Conservation (phyloP, 108 stramenopile genomes). For the Fragilaria crotonensis region DNA sequence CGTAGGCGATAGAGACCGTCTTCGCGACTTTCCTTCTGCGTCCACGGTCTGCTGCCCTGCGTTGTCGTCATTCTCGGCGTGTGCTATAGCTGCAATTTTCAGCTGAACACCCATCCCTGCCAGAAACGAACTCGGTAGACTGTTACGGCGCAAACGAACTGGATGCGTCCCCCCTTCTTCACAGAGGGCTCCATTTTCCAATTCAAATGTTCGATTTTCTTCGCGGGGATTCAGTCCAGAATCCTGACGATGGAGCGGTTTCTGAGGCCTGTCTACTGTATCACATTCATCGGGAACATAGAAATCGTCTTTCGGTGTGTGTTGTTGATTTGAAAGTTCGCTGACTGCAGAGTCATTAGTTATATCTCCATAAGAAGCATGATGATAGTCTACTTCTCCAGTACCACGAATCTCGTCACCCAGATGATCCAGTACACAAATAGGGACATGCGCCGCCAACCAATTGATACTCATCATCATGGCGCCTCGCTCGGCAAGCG, state of each 20-base stretch:
- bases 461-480: conserved; percentile 43
- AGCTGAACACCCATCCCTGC: background rate
- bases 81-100: background rate
- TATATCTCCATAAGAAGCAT: background rate
- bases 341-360: background rate
- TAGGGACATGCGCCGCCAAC: conserved; percentile 52
- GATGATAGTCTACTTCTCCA: no score
- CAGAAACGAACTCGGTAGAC: background rate
- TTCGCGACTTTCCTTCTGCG: background rate
- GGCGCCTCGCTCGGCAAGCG: conserved; percentile 26
- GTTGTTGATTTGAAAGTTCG: background rate
- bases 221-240: background rate
- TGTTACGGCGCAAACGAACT: background rate
- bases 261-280: background rate
- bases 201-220: background rate
- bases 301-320: background rate
- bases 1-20: background rate
- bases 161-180: background rate
- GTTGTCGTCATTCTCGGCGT: background rate
- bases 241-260: background rate
- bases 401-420: conserved; percentile 14
- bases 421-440: conserved; percentile 37
- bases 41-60: no score
- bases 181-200: background rate
- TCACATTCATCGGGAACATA: background rate